Evolutionary conservation across 1,139 yeast genomes (phyloP).

Genomic region (Suhomyces bolitotheri): DNA sequence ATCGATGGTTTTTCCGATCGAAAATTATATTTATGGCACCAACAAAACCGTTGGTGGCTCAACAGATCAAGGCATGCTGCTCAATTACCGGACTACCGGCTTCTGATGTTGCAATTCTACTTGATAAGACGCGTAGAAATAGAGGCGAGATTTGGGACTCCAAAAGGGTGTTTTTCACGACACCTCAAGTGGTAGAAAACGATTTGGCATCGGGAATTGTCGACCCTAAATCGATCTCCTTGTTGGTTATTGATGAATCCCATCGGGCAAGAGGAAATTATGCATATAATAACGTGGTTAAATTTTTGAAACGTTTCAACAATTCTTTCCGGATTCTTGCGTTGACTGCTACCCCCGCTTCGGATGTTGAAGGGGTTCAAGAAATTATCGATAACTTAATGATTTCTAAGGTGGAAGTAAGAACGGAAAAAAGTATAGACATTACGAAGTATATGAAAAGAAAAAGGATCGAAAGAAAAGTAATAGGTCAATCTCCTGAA

Average conservation of each 20-base stretch:
- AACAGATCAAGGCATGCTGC: constrained; percentile 91
- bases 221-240: constrained; percentile 71
- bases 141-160: constrained; percentile 73
- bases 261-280: constrained; percentile 91
- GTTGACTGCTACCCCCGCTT: constrained; percentile 93
- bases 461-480: constrained; percentile 61
- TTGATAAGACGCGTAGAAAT: constrained; percentile 67
- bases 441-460: constrained; percentile 75
- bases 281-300: constrained; percentile 81
- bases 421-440: constrained; percentile 85
- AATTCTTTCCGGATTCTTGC: constrained; percentile 75
- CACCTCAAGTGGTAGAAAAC: constrained; percentile 95
- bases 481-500: constrained; percentile 54
- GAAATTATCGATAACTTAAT: constrained; percentile 70
- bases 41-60: constrained; percentile 95
- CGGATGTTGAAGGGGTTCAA: constrained; percentile 86
- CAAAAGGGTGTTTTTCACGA: constrained; percentile 84
- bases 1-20: constrained; percentile 76
- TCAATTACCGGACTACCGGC: constrained; percentile 83
- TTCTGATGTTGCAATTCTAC: constrained; percentile 72
- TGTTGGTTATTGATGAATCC: constrained; percentile 92
- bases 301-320: constrained; percentile 62
- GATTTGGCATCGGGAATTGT: constrained; percentile 75
- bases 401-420: constrained; percentile 76
- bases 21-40: constrained; percentile 96